Evolutionary conservation across 179 eudicot species (phyloP).

Genomic region (Gypsophila paniculata): DNA sequence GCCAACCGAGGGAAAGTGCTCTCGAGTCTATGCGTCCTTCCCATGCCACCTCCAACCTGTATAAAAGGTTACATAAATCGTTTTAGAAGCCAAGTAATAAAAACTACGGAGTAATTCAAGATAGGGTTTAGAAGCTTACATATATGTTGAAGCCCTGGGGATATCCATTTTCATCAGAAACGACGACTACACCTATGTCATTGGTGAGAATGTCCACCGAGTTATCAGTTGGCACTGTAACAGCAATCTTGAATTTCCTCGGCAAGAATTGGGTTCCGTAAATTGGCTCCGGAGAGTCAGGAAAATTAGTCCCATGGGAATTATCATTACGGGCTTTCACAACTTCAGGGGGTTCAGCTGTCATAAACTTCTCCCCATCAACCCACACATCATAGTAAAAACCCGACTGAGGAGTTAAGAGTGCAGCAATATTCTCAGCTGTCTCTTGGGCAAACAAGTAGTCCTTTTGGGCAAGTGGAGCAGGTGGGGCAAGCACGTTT

Average conservation of each 20-base stretch:
- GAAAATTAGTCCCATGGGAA: slow-evolving; percentile 89
- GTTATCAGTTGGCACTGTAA: slow-evolving; percentile 91
- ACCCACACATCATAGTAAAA: slow-evolving; percentile 99
- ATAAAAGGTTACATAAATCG: slow-evolving; percentile 15
- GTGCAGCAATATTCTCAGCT: slow-evolving; percentile 90
- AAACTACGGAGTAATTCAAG: not conserved
- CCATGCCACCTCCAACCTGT: slow-evolving; percentile 99
- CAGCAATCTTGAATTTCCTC: slow-evolving; percentile 93
- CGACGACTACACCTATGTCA: slow-evolving; percentile 86
- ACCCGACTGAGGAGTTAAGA: slow-evolving; percentile 93
- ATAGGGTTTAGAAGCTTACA: slow-evolving; percentile 39
- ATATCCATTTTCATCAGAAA: slow-evolving; percentile 79
- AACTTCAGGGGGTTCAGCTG: slow-evolving; percentile 94
- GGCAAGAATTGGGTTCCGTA: slow-evolving; percentile 98
- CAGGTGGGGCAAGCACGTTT: slow-evolving; percentile 97
- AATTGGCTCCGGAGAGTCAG: slow-evolving; percentile 92
- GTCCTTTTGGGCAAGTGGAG: slow-evolving; percentile 78
- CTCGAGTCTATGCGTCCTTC: slow-evolving; percentile 89
- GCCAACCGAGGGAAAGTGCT: slow-evolving; percentile 88
- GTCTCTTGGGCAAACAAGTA: slow-evolving; percentile 83
- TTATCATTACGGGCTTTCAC: slow-evolving; percentile 87
- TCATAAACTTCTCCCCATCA: slow-evolving; percentile 87
- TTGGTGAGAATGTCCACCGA: slow-evolving; percentile 90
- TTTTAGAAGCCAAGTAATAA: not conserved
- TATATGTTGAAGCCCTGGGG: slow-evolving; percentile 91